A percentile compares a stretch with the other conserved stretches of the same genome.
Evolutionary conservation across 805 yeast species (phyloP).

Genomic region (Saturnispora mendoncae): DNA sequence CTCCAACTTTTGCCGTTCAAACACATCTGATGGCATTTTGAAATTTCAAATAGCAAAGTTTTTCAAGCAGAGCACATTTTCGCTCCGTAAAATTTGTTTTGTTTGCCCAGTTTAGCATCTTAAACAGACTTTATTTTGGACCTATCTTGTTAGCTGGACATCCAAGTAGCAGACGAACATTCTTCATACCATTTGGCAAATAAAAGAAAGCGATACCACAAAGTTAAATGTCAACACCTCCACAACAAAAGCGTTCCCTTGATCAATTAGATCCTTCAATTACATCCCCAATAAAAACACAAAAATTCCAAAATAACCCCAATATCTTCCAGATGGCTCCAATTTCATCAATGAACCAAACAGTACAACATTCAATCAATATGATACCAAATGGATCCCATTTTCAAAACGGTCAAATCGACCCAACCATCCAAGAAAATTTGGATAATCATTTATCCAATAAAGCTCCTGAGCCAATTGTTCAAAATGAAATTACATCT

Average conservation of each 20-base stretch:
- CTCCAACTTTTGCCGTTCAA: too few species aligned
- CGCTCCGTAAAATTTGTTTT: constrained; percentile 2
- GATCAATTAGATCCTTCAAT: not conserved
- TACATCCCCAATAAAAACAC: not conserved
- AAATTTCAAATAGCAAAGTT: not conserved
- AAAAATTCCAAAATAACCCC: not conserved
- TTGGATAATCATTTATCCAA: not conserved
- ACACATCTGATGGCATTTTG: not conserved
- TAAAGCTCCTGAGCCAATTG: constrained; percentile 3
- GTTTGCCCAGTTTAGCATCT: not conserved
- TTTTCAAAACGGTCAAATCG: not conserved
- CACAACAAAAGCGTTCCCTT: constrained; percentile 2
- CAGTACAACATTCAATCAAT: not conserved
- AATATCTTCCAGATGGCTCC: not conserved
- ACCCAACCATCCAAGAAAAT: not conserved
- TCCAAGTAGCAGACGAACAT: not conserved
- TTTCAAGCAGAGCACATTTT: constrained; percentile 1
- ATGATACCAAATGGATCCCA: not conserved
- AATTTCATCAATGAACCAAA: not conserved
- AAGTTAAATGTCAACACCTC: not conserved
- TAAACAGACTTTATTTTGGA: not conserved
- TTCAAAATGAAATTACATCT: not conserved
- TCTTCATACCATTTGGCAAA: not conserved
- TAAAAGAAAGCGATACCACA: not conserved
- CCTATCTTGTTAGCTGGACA: not conserved